Base-by-base conservation (phyloP, 1,139 yeast genomes). In the Meyerozyma smithsonii region DNA sequence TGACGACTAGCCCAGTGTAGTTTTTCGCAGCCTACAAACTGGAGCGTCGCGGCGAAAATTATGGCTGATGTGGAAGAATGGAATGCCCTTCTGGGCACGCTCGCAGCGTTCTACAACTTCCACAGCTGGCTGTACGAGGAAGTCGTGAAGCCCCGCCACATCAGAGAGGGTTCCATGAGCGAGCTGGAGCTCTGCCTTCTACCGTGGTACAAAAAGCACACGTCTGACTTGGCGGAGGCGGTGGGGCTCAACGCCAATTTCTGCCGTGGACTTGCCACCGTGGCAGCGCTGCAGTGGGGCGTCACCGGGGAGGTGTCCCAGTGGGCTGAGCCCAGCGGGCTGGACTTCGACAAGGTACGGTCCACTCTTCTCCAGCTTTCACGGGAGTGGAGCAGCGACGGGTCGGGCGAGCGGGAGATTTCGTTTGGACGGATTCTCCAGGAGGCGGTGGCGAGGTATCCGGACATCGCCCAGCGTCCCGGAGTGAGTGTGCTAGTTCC, bases 341-440 rank as follows among this genome's bases (percentile, higher is more conserved):
- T 60, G 4, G 87, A 83, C 44, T 70, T 69, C 44, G 85, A 80
- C 39, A 83, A 84, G 54, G 84, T 83, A 1, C 58, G 79, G 28
- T 69, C 83, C 2, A 67, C 84, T 1, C 55, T 88, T 44, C 64
- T 79, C 32, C 96, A 87, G 51, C 54, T 83, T 8, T 67, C 74
- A 3, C 60, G 96, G 39, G 96, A 88, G 56, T 88, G 96, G 96
- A 74, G 87, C 26, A 56, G 55, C 0, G 83, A 80, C 21, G 89
- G 92, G 0, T 46, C 35, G 1, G 40, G 38, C 0, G 95, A 87
- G 50, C 58, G 95, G 35, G 53, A 56, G 0, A 47, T 51, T 4
- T 62, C 78, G 8, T 77, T 72, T 52, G 71, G 69, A 0, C 61
- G 65, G 10, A 68, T 87, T 3, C 45, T 79, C 4, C 44, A 51